Evolutionary conservation across 2,329 filamentous ascomycete genomes (phyloP).

Genomic region (Tolypocladium paradoxum): DNA sequence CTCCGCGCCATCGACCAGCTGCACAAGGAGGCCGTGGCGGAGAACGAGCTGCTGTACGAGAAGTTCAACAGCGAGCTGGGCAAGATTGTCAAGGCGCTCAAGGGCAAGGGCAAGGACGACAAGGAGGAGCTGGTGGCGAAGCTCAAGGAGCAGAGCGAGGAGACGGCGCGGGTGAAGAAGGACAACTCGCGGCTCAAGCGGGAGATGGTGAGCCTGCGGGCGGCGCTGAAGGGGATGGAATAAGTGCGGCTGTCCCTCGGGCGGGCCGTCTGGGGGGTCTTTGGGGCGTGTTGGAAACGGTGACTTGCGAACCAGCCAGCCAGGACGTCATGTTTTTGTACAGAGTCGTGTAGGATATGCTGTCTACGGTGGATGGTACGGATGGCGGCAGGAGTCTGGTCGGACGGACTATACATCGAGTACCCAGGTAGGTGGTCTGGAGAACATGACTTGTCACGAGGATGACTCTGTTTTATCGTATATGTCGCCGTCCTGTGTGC

Average conservation of each 20-base stretch:
- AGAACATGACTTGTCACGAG: background rate
- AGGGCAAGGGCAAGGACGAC: constrained; percentile 61
- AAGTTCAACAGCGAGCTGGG: constrained; percentile 85
- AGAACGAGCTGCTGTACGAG: constrained; percentile 88
- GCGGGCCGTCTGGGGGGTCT: background rate
- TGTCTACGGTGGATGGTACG: background rate
- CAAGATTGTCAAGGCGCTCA: constrained; percentile 68
- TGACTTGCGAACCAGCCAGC: background rate
- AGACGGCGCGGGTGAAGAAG: constrained; percentile 66
- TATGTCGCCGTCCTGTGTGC: background rate
- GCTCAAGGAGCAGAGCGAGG: constrained; percentile 65
- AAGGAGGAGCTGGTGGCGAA: constrained; percentile 66
- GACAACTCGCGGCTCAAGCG: constrained; percentile 77
- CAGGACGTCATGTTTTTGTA: constrained; percentile 1
- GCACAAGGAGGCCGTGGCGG: constrained; percentile 76
- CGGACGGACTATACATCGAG: background rate
- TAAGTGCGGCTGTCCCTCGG: constrained; percentile 11
- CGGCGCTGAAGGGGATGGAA: constrained; percentile 37
- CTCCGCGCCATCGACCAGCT: constrained; percentile 76
- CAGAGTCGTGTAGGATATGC: background rate
- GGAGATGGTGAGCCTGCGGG: constrained; percentile 63
- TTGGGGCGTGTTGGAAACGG: background rate
- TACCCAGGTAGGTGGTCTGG: background rate
- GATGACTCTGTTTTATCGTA: background rate
- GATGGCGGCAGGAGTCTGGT: background rate